These are phyloP conservation scores for Zoysia japonica DNA, from an alignment of 176 grass and related monocot species.

Conservation along the genomic window DNA sequence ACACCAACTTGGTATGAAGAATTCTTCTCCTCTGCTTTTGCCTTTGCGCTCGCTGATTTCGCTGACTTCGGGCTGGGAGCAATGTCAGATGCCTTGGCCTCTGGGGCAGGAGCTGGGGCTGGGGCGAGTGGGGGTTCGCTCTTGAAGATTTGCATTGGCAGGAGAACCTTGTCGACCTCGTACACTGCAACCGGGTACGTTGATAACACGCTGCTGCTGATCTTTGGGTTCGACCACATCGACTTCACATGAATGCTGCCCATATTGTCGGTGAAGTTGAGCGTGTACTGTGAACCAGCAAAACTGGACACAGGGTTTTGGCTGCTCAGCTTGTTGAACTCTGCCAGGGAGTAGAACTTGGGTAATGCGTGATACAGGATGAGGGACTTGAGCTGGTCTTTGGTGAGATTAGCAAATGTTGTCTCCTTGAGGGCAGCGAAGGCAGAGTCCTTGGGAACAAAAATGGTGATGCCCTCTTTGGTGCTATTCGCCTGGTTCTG, in stretches of 20 bases:
- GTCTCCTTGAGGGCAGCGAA: slow-evolving; percentile 59
- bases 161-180: slow-evolving; percentile 72
- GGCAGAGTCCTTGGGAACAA: slow-evolving; percentile 79
- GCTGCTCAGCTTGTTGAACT: slow-evolving; percentile 78
- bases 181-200: slow-evolving; percentile 77
- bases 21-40: slow-evolving; percentile 33
- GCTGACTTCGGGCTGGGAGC: slow-evolving; percentile 36
- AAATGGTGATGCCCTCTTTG: slow-evolving; percentile 80
- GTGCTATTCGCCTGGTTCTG: slow-evolving; percentile 84
- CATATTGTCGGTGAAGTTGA: slow-evolving; percentile 77
- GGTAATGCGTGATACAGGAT: slow-evolving; percentile 76
- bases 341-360: slow-evolving; percentile 82
- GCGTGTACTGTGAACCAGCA: slow-evolving; percentile 66
- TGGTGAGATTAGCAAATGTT: slow-evolving; percentile 74
- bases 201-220: slow-evolving; percentile 80
- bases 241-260: slow-evolving; percentile 66
- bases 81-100: slow-evolving; percentile 57
- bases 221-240: slow-evolving; percentile 88
- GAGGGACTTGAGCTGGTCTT: slow-evolving; percentile 78
- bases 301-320: slow-evolving; percentile 73
- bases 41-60: slow-evolving; percentile 36
- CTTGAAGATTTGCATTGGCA: slow-evolving; percentile 86
- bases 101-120: slow-evolving; percentile 60
- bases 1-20: slow-evolving; percentile 20
- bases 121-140: slow-evolving; percentile 68